phyloP scores from a whole-genome alignment of 2,329 filamentous ascomycete genomes.

The Alternaria infectoria region DNA sequence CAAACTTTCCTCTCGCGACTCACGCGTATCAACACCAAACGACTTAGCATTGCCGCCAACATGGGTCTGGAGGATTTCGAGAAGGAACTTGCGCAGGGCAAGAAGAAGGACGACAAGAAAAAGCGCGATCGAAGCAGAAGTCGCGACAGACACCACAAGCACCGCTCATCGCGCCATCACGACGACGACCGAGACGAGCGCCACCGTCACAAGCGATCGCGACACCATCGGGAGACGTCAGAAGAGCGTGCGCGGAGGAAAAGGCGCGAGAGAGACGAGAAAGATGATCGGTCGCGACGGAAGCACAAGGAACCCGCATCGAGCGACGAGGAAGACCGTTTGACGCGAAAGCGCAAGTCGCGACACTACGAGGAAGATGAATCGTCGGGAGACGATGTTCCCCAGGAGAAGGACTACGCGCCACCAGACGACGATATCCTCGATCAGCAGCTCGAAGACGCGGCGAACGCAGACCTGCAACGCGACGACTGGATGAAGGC shows the following conservation, averaged over 20 bases:
- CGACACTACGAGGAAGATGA: conserved; percentile 42
- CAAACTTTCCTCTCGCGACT: conserved; percentile 18
- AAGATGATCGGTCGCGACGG: conserved; percentile 41
- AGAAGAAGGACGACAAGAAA: conserved; percentile 59
- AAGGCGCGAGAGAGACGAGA: conserved; percentile 48
- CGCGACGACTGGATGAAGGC: conserved; percentile 96
- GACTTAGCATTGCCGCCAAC: conserved; percentile 8
- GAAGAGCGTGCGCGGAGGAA: conserved; percentile 54
- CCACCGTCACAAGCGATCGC: conserved; percentile 70
- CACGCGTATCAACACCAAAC: neutral
- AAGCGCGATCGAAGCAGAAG: conserved; percentile 54
- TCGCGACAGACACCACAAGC: conserved; percentile 44
- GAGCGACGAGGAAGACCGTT: conserved; percentile 43
- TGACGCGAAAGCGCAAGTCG: conserved; percentile 42
- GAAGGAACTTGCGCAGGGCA: conserved; percentile 72
- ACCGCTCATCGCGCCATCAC: conserved; percentile 53
- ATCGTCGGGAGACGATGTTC: conserved; percentile 37
- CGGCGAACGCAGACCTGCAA: conserved; percentile 54
- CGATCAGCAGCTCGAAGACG: conserved; percentile 51
- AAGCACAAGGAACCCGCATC: conserved; percentile 41
- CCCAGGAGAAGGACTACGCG: conserved; percentile 54
- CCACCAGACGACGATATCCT: conserved; percentile 52
- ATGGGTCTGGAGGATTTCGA: conserved; percentile 79
- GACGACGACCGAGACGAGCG: conserved; percentile 54
- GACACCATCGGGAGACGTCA: conserved; percentile 56